Evolutionary conservation across 78 protist species (phyloP).

Genomic region (Pelomyxa schiedti): DNA sequence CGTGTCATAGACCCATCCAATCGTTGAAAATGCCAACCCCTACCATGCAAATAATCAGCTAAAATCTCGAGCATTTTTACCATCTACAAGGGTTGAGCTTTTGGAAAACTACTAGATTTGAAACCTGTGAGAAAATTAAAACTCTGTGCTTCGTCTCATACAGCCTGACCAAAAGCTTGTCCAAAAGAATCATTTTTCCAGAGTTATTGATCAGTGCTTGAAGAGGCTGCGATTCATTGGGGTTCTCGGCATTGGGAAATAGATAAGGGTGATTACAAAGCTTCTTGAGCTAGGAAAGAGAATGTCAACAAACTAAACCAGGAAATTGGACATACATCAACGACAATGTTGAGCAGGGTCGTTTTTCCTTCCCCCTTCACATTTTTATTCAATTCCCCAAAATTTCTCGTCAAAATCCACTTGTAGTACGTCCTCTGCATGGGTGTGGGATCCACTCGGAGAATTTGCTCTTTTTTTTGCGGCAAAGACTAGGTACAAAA

Average conservation of each 20-base stretch:
- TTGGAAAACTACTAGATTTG: not conserved
- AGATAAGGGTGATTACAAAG: constrained; percentile 90
- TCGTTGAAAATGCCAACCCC: constrained; percentile 73
- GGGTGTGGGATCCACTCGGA: constrained; percentile 68
- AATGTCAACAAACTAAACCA: too few relatives aligned
- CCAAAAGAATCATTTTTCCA: constrained; percentile 79
- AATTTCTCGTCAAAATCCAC: constrained; percentile 52
- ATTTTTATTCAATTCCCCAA: constrained; percentile 33
- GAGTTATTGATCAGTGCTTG: constrained; percentile 23
- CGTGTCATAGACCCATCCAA: constrained; percentile 71
- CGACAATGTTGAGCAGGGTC: constrained; percentile 62
- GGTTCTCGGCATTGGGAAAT: constrained; percentile 50
- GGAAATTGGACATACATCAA: too few relatives aligned
- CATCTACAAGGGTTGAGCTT: constrained; percentile 40
- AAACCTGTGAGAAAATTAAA: constrained; percentile 85
- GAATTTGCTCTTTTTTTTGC: constrained; percentile 65
- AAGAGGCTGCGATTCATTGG: constrained; percentile 7
- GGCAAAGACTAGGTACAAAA: constrained; percentile 16
- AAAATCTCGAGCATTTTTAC: constrained; percentile 82
- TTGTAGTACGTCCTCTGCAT: constrained; percentile 64
- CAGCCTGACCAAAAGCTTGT: constrained; percentile 66
- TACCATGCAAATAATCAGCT: constrained; percentile 51
- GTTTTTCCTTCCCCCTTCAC: constrained; percentile 22
- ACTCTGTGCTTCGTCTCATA: constrained; percentile 79
- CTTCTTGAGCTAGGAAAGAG: constrained; percentile 90